Evolutionary conservation across 495 filamentous ascomycete species (phyloP).

Genomic region (Ramalina intermedia): DNA sequence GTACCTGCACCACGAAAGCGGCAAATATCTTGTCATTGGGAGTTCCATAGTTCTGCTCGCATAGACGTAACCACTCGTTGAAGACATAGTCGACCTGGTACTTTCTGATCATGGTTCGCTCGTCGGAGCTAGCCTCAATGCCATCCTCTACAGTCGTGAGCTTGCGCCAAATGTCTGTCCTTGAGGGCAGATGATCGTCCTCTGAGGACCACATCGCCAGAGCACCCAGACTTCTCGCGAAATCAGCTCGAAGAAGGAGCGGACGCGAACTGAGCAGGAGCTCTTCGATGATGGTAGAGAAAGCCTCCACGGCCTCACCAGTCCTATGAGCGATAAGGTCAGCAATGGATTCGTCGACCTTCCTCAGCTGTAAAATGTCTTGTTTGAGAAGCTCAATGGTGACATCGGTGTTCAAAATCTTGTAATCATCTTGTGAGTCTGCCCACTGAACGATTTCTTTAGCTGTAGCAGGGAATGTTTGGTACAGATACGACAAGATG

Average conservation of each 20-base stretch:
- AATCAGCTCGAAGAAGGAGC: conserved; percentile 67
- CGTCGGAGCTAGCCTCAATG: conserved; percentile 28
- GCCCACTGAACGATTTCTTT: conserved; percentile 60
- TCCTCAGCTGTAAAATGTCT: conserved; percentile 60
- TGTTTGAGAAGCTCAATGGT: conserved; percentile 62
- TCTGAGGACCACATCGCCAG: conserved; percentile 70
- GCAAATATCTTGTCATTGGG: conserved; percentile 53
- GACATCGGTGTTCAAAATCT: conserved; percentile 63
- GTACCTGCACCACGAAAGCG: conserved; percentile 76
- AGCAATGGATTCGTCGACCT: conserved; percentile 62
- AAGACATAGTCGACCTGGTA: conserved; percentile 91
- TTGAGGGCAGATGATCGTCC: conserved; percentile 45
- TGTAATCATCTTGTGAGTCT: conserved; percentile 53
- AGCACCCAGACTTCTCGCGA: conserved; percentile 65
- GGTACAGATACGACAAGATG: conserved; percentile 65
- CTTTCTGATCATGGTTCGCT: conserved; percentile 39
- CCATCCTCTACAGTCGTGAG: conserved; percentile 48
- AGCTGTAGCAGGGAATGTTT: conserved; percentile 58
- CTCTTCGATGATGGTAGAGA: conserved; percentile 59
- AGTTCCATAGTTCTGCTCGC: conserved; percentile 44
- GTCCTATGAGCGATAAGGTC: conserved; percentile 56
- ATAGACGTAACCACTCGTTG: conserved; percentile 81
- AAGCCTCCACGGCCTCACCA: conserved; percentile 53
- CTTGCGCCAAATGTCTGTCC: conserved; percentile 55
- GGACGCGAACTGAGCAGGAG: conserved; percentile 64